Base-by-base conservation (phyloP, 179 eudicot genomes). In the Monotropa hypopitys region DNA sequence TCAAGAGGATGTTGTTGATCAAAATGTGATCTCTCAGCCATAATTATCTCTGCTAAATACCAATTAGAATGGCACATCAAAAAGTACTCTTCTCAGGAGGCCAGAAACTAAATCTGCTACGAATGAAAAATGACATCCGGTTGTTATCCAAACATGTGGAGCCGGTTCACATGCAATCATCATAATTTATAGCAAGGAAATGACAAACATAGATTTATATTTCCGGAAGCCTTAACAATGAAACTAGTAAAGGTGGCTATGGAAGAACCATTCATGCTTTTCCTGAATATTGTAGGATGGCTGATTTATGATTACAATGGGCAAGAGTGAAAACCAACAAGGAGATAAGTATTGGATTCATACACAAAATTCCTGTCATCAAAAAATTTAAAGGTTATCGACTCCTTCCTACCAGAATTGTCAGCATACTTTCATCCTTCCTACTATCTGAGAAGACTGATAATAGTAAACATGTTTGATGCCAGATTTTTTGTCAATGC, bases 1-100 rank as follows among this genome's bases (percentile, higher is more conserved):
- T 85, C 87, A 70, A 40, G 53, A 13, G 81, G 73, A 61, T 83
- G 84, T 68, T 70, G 84, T 68, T 81, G 83, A 67, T 89, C 86
- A 56, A 65, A 61, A 46, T 56, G 63, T 43, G 81, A 82, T 26
- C 86, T 32, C 30, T 82, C 83, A 26, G 82, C 81, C 86, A 85
- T 85, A 21, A 9, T 57, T 57, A 57, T 62, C 30, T 62, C 68
- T 62, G 1, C 7, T 40, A 62, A 13, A 0, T 11, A 62, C 18
- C 40, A 62, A 26, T 23, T 57, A 23, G 32, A 57, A 3, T 8
- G 32, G 11, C 32, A 57, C 32, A 23, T 13, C 68, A 62, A 40
- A 32, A 65, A 66, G 10, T 66, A 38, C 23, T 38, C 43, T 66
- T 38, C 45, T 35, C 21, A 2, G 1, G 21, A 35, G 21, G 23